Evolutionary conservation across 2,329 filamentous ascomycete species (phyloP).

Genomic region (Colletotrichum melonis): DNA sequence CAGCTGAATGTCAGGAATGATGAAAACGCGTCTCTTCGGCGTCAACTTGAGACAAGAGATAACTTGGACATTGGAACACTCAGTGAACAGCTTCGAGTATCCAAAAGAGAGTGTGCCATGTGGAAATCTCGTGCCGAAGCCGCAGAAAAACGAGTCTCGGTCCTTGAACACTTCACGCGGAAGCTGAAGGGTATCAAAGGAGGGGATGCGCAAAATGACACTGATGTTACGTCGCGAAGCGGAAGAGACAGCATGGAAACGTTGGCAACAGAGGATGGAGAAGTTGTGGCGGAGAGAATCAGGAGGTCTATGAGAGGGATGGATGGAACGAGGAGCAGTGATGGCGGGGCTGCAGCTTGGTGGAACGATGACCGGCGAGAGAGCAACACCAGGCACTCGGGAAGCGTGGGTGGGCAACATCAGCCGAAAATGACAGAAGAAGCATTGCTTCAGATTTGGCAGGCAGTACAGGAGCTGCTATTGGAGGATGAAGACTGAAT

Average conservation of each 20-base stretch:
- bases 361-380: conserved; percentile 17
- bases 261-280: conserved; percentile 17
- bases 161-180: conserved; percentile 57
- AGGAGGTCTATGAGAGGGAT: conserved; percentile 16
- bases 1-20: conserved; percentile 59
- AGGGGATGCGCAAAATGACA: conserved; percentile 21
- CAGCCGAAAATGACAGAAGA: conserved; percentile 21
- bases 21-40: conserved; percentile 56
- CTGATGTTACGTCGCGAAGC: background rate
- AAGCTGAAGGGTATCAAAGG: conserved; percentile 46
- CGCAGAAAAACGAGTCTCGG: conserved; percentile 64
- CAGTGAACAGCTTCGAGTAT: conserved; percentile 58
- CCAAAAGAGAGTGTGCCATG: conserved; percentile 53
- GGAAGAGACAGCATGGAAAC: conserved; percentile 1
- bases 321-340: conserved; percentile 17
- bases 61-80: conserved; percentile 57
- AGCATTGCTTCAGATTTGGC: conserved; percentile 44
- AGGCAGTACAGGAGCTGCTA: conserved; percentile 45
- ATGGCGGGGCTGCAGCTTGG: conserved; percentile 34
- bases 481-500: conserved; percentile 37
- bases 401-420: background rate
- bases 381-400: background rate
- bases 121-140: conserved; percentile 68
- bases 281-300: conserved; percentile 8
- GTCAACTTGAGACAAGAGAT: conserved; percentile 57